Base-by-base conservation (phyloP, 768 basidiomycete genomes). In the Xerocomus spinulosus region DNA sequence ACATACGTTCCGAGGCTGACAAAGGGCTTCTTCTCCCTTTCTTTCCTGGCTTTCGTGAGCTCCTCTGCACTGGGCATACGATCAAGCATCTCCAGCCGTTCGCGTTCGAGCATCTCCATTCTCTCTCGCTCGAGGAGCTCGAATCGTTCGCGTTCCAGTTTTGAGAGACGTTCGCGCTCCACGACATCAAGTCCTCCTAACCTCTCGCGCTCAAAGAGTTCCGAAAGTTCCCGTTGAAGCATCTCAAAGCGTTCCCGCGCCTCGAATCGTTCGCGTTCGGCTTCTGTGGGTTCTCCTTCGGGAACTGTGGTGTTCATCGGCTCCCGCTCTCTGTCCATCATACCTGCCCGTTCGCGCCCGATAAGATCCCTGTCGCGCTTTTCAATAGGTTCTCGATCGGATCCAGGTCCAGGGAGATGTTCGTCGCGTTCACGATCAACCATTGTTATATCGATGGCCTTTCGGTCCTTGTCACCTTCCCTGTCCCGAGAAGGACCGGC, bases 31-130 rank as follows among this genome's bases (percentile, higher is more conserved):
- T 57, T 62, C 46, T 58, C 57, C 40, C 62, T 57, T 51, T 61
- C 54, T 55, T 60, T 55, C 42, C 65, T 61, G 43, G 61, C 62
- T 5, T 60, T 60, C 4, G 63, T 63, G 21, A 61, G 63, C 39
- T 68, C 68, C 21, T 66, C 63, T n/a, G 64, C 57, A 17, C 57
- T 68, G 3, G 64, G 64, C 51, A 64, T 56, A 4, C 66, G 64
- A 8, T 68, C 64, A 33, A 65, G 53, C 52, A 62, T 59, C 37
- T 63, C 63, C 25, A 66, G 28, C 2, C 64, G 63, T 25, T 66
- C 64, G 6, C 64, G 64, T 39, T 68, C 64, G 5, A 68, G 42
- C 9, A 61, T 55, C 15, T 66, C 64, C 36, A 57, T 9, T 38
- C 61, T 58, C 32, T 66, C 66, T 12, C 59, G 66, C 36, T 66